Conservation (phyloP, 2,329 filamentous ascomycete species). For the Alternaria sp. region DNA sequence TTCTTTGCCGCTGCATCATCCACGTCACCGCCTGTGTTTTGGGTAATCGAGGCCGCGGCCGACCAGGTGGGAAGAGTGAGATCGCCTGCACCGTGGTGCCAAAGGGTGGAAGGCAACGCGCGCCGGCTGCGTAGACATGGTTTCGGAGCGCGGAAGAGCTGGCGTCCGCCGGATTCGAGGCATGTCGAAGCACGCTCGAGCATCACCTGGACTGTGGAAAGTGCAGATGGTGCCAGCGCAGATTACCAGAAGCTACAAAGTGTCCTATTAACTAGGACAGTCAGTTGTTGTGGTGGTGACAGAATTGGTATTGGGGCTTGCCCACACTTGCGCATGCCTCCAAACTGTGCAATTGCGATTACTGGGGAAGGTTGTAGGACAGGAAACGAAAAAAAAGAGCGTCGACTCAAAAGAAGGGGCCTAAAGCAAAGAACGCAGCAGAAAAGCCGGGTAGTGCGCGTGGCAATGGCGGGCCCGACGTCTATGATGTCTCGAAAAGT, state of each 20-base stretch:
- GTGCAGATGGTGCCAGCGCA: slow-evolving; percentile 31
- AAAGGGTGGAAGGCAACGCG: slow-evolving; percentile 64
- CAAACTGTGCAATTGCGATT: slow-evolving; percentile 21
- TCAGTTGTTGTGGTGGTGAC: slow-evolving; percentile 7
- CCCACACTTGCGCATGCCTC: slow-evolving; percentile 27
- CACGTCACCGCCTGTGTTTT: slow-evolving; percentile 21
- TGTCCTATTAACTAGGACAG: slow-evolving; percentile 13
- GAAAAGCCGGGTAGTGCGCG: slow-evolving; percentile 13
- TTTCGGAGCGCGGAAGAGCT: slow-evolving; percentile 57
- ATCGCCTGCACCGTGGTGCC: slow-evolving; percentile 63
- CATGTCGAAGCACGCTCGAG: slow-evolving; percentile 68
- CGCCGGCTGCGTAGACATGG: slow-evolving; percentile 55
- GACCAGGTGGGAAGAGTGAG: slow-evolving; percentile 52
- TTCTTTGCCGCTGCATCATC: slow-evolving; percentile 17
- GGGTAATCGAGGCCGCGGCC: slow-evolving; percentile 24
- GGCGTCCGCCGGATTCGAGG: slow-evolving; percentile 65
- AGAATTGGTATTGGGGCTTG: slow-evolving; percentile 22
- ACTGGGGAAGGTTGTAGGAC: slow-evolving; percentile 1
- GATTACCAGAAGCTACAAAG: slow-evolving; percentile 29
- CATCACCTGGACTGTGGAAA: slow-evolving; percentile 54
- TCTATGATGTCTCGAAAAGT: slow-evolving; percentile 34
- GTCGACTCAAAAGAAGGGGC: background rate
- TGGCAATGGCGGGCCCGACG: slow-evolving; percentile 23
- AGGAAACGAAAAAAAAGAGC: background rate
- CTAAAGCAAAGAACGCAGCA: slow-evolving; percentile 13